A percentile compares a stretch with the other conserved stretches of the same genome.
phyloP scores from a whole-genome alignment of 1,139 yeast species.

The Nematodospora anomalae region DNA sequence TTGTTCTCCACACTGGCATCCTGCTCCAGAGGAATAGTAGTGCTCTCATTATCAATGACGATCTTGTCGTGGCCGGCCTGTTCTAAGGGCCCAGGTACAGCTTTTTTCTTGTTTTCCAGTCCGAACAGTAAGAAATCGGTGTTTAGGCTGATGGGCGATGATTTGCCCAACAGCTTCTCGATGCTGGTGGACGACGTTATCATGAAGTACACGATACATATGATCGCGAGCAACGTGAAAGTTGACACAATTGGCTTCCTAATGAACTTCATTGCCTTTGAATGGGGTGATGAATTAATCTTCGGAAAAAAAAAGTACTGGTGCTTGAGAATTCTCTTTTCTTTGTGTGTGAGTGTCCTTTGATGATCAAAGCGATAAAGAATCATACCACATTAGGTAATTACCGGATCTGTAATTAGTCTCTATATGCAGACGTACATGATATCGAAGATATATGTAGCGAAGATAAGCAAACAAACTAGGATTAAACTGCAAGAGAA shows the following conservation, averaged over 20 bases:
- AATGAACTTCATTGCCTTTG: conserved; percentile 19
- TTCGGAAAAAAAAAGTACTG: too few relatives aligned
- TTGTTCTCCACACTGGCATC: conserved; percentile 10
- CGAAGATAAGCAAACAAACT: too few relatives aligned
- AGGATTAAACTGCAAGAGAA: too few relatives aligned
- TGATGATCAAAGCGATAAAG: too few relatives aligned
- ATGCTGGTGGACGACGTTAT: conserved; percentile 19
- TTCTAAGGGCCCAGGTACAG: neutral
- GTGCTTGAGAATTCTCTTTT: too few relatives aligned
- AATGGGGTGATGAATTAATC: neutral
- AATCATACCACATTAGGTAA: too few relatives aligned
- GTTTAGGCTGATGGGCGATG: conserved; percentile 25
- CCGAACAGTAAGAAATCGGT: conserved; percentile 5
- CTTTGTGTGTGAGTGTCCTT: too few relatives aligned
- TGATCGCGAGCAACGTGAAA: conserved; percentile 23
- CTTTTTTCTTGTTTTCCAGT: conserved; percentile 1
- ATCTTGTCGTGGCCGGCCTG: neutral
- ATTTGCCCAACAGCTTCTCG: conserved; percentile 23
- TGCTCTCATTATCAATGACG: neutral
- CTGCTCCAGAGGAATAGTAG: too few relatives aligned
- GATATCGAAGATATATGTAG: too few relatives aligned
- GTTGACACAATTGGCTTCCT: conserved; percentile 29
- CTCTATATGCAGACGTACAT: too few relatives aligned
- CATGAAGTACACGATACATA: conserved; percentile 30
- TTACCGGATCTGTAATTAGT: too few relatives aligned